Base-by-base conservation (phyloP, 2,329 filamentous ascomycete genomes). In the Endoconidiophora laricicola region DNA sequence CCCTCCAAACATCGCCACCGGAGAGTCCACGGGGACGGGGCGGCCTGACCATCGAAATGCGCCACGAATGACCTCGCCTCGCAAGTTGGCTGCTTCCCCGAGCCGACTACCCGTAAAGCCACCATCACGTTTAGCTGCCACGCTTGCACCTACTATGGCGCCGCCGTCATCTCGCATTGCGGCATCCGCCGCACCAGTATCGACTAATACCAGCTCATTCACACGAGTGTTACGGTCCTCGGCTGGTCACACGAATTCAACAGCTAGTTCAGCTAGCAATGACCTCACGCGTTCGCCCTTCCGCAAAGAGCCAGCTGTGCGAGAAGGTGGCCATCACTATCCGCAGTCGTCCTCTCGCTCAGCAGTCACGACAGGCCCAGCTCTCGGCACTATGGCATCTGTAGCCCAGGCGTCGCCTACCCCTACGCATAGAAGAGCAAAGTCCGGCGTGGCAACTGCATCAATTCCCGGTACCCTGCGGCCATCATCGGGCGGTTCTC, bases 31-130 rank as follows among this genome's bases (percentile, higher is more conserved):
- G 16, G 29, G 26, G n/a, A 22, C 20, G 6, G 55, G 23, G 46
- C 57, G 50, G 41, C 54, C 48, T 54, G 60, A 61, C 38, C 50
- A 58, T 23, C 63, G 66, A 51, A 67, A 18, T 38, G 18, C 37
- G 6, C 39, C 43, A 24, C 16, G 40, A 7, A 3, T 39, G 36
- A 9, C 26, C 22, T 20, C 40, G 7, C 22, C 45, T 12, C 50
- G 40, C 14, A 46, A 39, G 16, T 12, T 36, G n/a, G 41, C 60
- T 56, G 58, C 56, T 16, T 74, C 72, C 7, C 71, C 72, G 2
- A 75, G 68, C 57, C 66, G 71, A 38, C 62, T 75, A 29, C 71
- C 71, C 38, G 59, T 69, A 56, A 73, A 71, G 57, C 69, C 68
- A 29, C 55, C 59, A 45, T 59, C 62, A 22, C 60, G 26, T 3